Percentiles rank a stretch among this genome's conserved stretches.
phyloP scores from a whole-genome alignment of 75 land plant genomes.

The Isoetes taiwanensis region DNA sequence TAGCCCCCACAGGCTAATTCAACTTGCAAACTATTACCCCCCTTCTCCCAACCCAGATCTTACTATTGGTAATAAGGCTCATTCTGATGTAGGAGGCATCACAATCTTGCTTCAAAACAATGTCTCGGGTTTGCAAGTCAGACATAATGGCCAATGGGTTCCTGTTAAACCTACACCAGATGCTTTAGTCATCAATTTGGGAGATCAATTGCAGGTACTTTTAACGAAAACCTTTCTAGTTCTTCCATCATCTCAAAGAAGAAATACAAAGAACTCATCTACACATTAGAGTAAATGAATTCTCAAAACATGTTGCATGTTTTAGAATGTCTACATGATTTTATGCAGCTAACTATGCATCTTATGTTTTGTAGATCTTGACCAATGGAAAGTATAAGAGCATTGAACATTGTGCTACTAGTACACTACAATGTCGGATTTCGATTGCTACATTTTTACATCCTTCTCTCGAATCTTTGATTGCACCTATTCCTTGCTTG shows the following conservation, averaged over 20 bases:
- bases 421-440: background rate
- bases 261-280: background rate
- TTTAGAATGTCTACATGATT: too few relatives aligned
- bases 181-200: conserved; percentile 1
- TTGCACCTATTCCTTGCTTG: background rate
- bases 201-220: conserved; percentile 1
- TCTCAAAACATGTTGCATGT: too few relatives aligned
- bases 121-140: background rate
- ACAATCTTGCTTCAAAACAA: background rate
- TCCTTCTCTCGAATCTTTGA: background rate
- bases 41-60: conserved; percentile 4
- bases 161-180: background rate
- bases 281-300: too few relatives aligned
- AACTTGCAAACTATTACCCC: conserved; percentile 1
- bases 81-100: conserved; percentile 2
- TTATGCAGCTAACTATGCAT: too few relatives aligned
- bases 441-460: conserved; percentile 4
- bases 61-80: background rate
- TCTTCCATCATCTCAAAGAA: background rate
- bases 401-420: background rate
- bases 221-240: background rate
- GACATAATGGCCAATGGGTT: background rate
- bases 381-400: background rate
- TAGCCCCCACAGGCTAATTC: background rate
- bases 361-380: background rate